Evolutionary conservation across 805 yeast species (phyloP).

Genomic region (Pichia phayaonensis): DNA sequence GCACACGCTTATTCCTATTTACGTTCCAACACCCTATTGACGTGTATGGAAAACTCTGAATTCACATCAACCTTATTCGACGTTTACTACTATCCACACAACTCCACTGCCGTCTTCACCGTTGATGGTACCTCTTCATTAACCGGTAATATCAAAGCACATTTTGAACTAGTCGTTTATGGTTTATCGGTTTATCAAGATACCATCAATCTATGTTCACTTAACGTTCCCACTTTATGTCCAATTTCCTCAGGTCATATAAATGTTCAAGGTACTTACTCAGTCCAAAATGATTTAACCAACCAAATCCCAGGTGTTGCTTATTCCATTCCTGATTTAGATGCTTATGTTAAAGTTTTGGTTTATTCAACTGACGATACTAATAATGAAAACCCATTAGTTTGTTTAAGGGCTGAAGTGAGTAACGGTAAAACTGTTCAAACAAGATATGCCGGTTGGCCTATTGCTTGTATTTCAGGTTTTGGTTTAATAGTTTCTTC

Average conservation of each 20-base stretch:
- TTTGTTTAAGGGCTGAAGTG: conserved; percentile 86
- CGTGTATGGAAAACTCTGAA: conserved; percentile 88
- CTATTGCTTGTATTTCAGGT: conserved; percentile 86
- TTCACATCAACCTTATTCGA: conserved; percentile 80
- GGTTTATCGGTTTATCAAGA: conserved; percentile 60
- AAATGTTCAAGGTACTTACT: conserved; percentile 45
- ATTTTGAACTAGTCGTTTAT: conserved; percentile 63
- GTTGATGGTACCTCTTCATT: conserved; percentile 75
- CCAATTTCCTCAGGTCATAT: conserved; percentile 86
- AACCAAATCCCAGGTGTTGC: conserved; percentile 72
- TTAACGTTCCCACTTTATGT: conserved; percentile 52
- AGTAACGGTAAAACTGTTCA: conserved; percentile 91
- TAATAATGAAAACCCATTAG: conserved; percentile 42
- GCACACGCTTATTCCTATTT: conserved; percentile 15
- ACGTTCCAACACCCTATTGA: conserved; percentile 55
- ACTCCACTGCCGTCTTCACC: conserved; percentile 54
- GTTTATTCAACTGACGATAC: conserved; percentile 47
- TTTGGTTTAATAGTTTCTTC: conserved; percentile 85
- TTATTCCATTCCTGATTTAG: conserved; percentile 87
- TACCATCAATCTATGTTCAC: conserved; percentile 56
- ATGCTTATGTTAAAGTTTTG: conserved; percentile 77
- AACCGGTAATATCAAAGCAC: conserved; percentile 61
- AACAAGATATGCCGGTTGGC: conserved; percentile 90
- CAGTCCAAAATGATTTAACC: conserved; percentile 32
- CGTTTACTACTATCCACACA: conserved; percentile 62